These are phyloP conservation scores for Amanita polypyramis DNA, from an alignment of 768 basidiomycete species.

Conservation along the genomic window DNA sequence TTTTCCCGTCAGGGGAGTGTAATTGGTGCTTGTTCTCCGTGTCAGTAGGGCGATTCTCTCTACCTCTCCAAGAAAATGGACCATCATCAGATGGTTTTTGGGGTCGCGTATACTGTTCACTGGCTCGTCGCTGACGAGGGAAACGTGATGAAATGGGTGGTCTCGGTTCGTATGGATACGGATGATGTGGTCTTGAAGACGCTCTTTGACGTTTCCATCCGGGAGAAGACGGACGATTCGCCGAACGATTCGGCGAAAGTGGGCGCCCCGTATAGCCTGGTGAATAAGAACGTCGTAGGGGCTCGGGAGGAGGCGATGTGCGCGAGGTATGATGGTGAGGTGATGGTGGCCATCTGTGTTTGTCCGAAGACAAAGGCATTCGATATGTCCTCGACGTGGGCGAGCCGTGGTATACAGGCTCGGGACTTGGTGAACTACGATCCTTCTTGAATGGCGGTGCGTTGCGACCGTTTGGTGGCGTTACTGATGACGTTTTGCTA, in stretches of 20 bases:
- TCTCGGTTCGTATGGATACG: not conserved
- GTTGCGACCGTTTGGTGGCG: not conserved
- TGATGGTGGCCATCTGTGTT: not conserved
- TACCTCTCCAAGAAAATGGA: not conserved
- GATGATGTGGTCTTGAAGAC: not conserved
- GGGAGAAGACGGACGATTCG: not conserved
- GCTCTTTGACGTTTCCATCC: not conserved
- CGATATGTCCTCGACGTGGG: constrained; percentile 6
- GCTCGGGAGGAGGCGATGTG: not conserved
- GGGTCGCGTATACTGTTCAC: not conserved
- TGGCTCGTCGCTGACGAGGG: not conserved
- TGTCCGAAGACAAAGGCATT: not conserved
- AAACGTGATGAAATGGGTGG: constrained; percentile 2
- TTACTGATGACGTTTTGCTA: not conserved
- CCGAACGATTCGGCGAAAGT: not conserved
- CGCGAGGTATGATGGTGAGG: not conserved
- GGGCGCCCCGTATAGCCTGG: not conserved
- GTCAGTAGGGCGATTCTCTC: not conserved
- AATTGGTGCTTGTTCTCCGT: not conserved
- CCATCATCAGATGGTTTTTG: not conserved
- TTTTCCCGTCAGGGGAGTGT: not conserved
- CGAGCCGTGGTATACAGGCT: not conserved
- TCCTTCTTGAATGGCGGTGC: not conserved
- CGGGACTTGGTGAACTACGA: constrained; percentile 6
- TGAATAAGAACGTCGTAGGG: not conserved